Base-by-base conservation (phyloP, 768 basidiomycete genomes). In the Suillus americanus region DNA sequence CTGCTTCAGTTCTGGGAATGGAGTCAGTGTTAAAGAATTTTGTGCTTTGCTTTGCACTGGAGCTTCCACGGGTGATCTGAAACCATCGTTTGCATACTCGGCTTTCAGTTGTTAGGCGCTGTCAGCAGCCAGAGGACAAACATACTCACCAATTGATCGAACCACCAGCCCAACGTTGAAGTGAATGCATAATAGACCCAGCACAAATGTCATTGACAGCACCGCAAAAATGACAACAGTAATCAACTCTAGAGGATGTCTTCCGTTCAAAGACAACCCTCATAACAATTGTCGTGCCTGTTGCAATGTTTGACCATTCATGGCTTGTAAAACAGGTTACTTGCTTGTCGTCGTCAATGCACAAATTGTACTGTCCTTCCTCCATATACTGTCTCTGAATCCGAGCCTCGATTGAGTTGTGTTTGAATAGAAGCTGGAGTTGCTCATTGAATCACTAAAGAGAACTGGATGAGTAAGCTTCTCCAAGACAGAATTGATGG, bases 21-120 rank as follows among this genome's bases (percentile, higher is more conserved):
- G 33, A 14, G 7, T 8, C 53, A 33, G 20, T 54, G 9, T 30
- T 10, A 10, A 1, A 20, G 4, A 18, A 3, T 48, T 7, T 23
- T 25, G 46, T 48, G 13, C 1, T 13, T 12, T 0, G 12, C 12
- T 23, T 46, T 6, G 46, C n/a, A 46, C 5, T 23, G 23, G 2
- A 13, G 12, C 5, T 2, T 13, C 2, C 3, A n/a, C 5, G 5
- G 23, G 53, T n/a, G 9, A 75, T 66, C 48, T 70, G 71, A 56
- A 75, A 75, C 55, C 73, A 72, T 13, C 72, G 67, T 65, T 71
- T 67, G 48, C 73, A 73, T 2, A 62, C 63, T 16, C 66, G 72
- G 51, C 61, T 51, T 50, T 67, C 64, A 3, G 63, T 59, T n/a
- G 70, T 13, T 5, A 35, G 20, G 53, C 0, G 69, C 33, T 20